Base-by-base conservation (phyloP, 2,329 filamentous ascomycete genomes). In the Penicillium sp. region DNA sequence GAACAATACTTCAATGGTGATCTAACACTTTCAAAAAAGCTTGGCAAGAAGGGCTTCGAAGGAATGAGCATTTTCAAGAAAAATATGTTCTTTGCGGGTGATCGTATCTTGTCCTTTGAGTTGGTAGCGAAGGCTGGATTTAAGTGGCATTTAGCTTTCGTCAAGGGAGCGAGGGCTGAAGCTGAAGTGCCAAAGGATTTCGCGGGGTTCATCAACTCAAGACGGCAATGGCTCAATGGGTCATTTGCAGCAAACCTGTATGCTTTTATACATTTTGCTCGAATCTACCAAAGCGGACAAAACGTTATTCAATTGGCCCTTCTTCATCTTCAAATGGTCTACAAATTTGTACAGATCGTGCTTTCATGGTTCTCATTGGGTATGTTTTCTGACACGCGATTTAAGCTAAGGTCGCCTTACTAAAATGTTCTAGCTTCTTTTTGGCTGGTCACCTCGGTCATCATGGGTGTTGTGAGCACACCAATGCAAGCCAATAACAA, bases 41-140 rank as follows among this genome's bases (percentile, higher is more conserved):
- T 45, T 2, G 42, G 42, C 5, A 29, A 14, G 16, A 45, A 45
- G 16, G 42, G 42, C 7, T 45, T 45, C 26, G 42, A 45, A 10
- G 42, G 21, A 24, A 45, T 45, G 42, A 45, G 42, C 8, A 45
- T 45, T n/a, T 45, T 45, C 10, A 45, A 45, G 42, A 45, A 45
- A n/a, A 45, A 45, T n/a, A 45, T 45, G 42, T 45, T 45, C 42
- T 45, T 45, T n/a, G 42, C 42, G 3, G 42, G 42, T 14, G 42
- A 45, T 31, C 42, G 42, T 5, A 45, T 45, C 11, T 24, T 45
- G 16, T 45, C 42, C 9, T 45, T 45, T 45, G 42, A 45, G 14
- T 31, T 45, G 42, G 42, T 45, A 11, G 42, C 42, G 4, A 45
- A 45, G 28, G 42, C 42, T 31, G 42, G 42, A 23, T 45, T 45